Base-by-base conservation (phyloP, 192 early-diverging fungal genomes). In the Piromyces finnis region DNA sequence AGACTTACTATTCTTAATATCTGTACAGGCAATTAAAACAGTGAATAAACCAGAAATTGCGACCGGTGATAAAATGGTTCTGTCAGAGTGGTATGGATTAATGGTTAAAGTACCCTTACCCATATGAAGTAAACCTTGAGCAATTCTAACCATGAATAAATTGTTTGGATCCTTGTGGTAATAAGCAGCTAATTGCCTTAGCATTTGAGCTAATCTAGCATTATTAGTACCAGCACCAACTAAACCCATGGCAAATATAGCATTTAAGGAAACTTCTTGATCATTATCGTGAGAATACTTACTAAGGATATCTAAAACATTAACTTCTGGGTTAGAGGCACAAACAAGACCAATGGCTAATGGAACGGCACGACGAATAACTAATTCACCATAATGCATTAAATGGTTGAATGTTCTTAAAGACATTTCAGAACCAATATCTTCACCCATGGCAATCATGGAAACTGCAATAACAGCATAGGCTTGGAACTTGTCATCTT, bases 271-370 rank as follows among this genome's bases (percentile, higher is more conserved):
- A 41, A 99, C 97, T 35, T 97, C 93, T 59, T 89, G 86, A 86
- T 99, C 98, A 81, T 95, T 95, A 89, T 99, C 98, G 87, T 99
- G 98, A 41, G 98, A 99, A 85, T 95, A 96, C 87, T 98, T 98
- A 88, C 93, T 95, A 78, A 99, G 89, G 22, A 95, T 94, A 81
- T 99, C 98, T 14, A 99, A 86, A 36, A 99, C 93, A 77, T 91
- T 87, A 16, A 97, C 92, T 17, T 94, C 85, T 79, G 98, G 98
- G 85, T 99, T 98, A 13, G 97, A 98, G 28, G 96, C 95, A 84
- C 95, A 99, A 29, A 97, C 88, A 26, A 99, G 85, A 77, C 95
- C 96, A 78, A 98, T 91, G 17, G 96, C 97, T 39, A 99, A 87
- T 32, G 98, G 98, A 36, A 99, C 98, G 11, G 96, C 87, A 59